Base-by-base conservation (phyloP, 306 rosid species). In the Rosa chinensis region DNA sequence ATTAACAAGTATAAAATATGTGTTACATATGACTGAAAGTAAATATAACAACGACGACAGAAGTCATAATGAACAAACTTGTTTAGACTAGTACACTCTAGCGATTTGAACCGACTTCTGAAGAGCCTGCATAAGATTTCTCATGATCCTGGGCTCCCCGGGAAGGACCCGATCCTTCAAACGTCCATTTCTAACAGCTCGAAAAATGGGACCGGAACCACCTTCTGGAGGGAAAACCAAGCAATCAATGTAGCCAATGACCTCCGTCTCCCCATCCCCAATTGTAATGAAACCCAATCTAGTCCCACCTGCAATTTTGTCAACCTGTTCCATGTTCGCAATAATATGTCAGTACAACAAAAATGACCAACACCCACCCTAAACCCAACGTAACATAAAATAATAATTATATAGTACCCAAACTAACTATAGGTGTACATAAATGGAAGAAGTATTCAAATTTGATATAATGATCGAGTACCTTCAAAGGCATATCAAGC, bases 121-220 rank as follows among this genome's bases (percentile, higher is more conserved):
- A 56, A 95, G 93, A 81, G 99, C 99, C 79, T 69, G 66, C 76
- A 89, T 85, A 78, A 93, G 97, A 74, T 97, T 92, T 79, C 96
- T 89, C 98, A 95, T 95, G 47, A 95, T 91, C 80, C 99, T 91
- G 17, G 97, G 93, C 72, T 95, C 98, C 49, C 99, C 98, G 0
- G 98, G 98, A n/a, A 87, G 94, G 39, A 86, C 81, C 71, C 79
- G 82, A 73, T 91, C 91, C 79, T 93, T 95, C 32, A 81, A 68
- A 66, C 79, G 89, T 28, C 99, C 98, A 78, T 93, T 89, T 89
- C 97, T 90, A 37, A 83, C 82, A 70, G 98, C 99, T 49, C 94
- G 89, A 77, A 95, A 95, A 47, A 93, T 23, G 7, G 99, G 98
- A 32, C 91, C 89, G 37, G 94, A 83, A 52, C 59, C 85, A 20